Conservation (phyloP, 441 rosid genomes). For the Populus hybrid region DNA sequence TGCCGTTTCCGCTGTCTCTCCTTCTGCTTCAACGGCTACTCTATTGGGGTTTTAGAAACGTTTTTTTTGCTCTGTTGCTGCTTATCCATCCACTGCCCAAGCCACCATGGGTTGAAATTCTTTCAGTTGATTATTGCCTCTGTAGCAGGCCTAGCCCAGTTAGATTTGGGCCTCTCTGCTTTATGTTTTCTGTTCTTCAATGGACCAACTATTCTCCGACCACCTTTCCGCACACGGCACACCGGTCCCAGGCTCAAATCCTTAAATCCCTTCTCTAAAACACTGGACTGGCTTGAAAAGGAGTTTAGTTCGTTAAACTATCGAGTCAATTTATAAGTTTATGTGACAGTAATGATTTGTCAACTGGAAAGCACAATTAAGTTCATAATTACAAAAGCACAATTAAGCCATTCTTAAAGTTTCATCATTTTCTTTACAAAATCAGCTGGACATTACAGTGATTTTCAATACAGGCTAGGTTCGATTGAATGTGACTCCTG, state of each 20-base stretch:
- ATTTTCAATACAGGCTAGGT: neutral
- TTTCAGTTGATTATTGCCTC: neutral
- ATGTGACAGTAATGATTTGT: too few relatives aligned
- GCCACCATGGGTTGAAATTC: neutral
- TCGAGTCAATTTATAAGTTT: neutral
- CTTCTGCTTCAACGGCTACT: conserved; percentile 15
- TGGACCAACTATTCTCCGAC: neutral
- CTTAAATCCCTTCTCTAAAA: neutral
- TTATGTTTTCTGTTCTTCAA: neutral
- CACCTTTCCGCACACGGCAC: neutral
- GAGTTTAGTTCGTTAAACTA: neutral
- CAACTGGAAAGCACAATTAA: neutral
- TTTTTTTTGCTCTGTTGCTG: neutral
- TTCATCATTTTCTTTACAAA: neutral
- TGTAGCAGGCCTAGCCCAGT: neutral
- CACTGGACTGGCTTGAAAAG: neutral
- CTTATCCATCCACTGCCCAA: neutral
- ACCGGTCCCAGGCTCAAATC: neutral
- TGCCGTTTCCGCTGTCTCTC: conserved; percentile 14
- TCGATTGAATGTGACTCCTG: neutral
- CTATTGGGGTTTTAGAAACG: neutral
- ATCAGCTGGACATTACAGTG: neutral
- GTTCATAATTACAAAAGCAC: neutral
- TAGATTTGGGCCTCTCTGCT: neutral
- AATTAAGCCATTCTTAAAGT: too few relatives aligned